Conservation (phyloP, 2,329 filamentous ascomycete species). For the Ascomycota sp. region DNA sequence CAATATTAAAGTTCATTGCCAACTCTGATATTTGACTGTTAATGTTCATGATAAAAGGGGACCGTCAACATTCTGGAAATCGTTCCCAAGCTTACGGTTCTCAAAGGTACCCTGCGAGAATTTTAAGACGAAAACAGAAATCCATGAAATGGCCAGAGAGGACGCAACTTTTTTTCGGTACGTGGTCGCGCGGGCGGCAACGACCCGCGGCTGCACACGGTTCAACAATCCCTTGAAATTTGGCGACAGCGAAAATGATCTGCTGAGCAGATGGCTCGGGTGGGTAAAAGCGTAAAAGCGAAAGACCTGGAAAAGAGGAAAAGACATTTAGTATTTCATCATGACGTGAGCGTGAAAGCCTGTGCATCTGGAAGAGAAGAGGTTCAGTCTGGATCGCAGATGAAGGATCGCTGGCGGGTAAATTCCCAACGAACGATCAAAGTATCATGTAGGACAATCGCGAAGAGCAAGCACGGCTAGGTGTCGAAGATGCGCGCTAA, state of each 20-base stretch:
- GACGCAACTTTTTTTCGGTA: too few relatives aligned
- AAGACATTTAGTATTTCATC: constrained; percentile 2
- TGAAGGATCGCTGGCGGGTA: constrained; percentile 1
- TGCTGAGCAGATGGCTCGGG: too few relatives aligned
- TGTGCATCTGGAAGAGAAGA: constrained; percentile 2
- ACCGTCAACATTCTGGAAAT: too few relatives aligned
- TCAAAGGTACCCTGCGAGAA: too few relatives aligned
- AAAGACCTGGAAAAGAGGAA: not conserved
- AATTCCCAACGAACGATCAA: constrained; percentile 2
- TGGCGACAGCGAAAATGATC: not conserved
- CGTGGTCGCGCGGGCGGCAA: too few relatives aligned
- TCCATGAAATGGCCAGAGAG: too few relatives aligned
- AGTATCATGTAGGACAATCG: not conserved
- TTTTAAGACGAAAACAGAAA: too few relatives aligned
- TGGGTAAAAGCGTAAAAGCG: not conserved
- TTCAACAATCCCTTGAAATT: not conserved
- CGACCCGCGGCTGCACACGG: too few relatives aligned
- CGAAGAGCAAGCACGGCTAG: constrained; percentile 1
- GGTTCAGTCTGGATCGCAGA: constrained; percentile 1
- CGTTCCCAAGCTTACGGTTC: too few relatives aligned
- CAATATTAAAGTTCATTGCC: too few relatives aligned
- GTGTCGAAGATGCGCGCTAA: not conserved
- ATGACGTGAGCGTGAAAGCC: constrained; percentile 2
- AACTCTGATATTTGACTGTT: too few relatives aligned
- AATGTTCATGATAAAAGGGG: too few relatives aligned